Percentiles rank a stretch among this genome's conserved stretches.
phyloP scores from a whole-genome alignment of 768 basidiomycete genomes.

The Ramaria sp. region DNA sequence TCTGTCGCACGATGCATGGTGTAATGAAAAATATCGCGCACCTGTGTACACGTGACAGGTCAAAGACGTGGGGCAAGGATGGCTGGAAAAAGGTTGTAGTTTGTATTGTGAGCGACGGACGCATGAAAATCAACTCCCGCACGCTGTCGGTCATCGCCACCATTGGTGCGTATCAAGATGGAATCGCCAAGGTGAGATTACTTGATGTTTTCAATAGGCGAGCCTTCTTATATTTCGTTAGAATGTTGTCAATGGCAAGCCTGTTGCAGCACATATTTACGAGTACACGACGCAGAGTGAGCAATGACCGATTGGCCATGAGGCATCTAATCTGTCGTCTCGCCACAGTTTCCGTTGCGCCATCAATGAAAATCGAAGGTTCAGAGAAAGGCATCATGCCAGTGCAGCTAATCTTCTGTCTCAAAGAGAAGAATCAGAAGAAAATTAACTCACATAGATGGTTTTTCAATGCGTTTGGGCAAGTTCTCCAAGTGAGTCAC shows the following conservation, averaged over 20 bases:
- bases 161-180: constrained; percentile 93
- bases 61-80: constrained; percentile 94
- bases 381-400: constrained; percentile 75
- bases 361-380: constrained; percentile 72
- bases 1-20: constrained; percentile 75
- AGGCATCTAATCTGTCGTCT: constrained; percentile 3
- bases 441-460: constrained; percentile 46
- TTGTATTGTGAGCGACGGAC: constrained; percentile 83
- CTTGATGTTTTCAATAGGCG: neutral
- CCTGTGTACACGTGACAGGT: constrained; percentile 38
- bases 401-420: constrained; percentile 86
- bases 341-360: constrained; percentile 61
- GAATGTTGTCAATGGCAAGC: constrained; percentile 71
- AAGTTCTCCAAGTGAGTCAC: constrained; percentile 4
- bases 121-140: constrained; percentile 74
- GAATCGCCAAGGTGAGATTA: constrained; percentile 64
- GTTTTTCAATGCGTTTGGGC: constrained; percentile 27
- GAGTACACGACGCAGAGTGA: constrained; percentile 89
- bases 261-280: constrained; percentile 84
- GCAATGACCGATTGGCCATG: constrained; percentile 15
- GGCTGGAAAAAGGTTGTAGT: constrained; percentile 99
- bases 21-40: constrained; percentile 22
- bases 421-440: constrained; percentile 90
- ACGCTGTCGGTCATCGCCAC: constrained; percentile 82
- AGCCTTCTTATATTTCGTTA: constrained; percentile 13